Percentiles rank a stretch among this genome's conserved stretches.
phyloP scores from a whole-genome alignment of 2,329 filamentous ascomycete genomes.

The Ascochyta rabiei region DNA sequence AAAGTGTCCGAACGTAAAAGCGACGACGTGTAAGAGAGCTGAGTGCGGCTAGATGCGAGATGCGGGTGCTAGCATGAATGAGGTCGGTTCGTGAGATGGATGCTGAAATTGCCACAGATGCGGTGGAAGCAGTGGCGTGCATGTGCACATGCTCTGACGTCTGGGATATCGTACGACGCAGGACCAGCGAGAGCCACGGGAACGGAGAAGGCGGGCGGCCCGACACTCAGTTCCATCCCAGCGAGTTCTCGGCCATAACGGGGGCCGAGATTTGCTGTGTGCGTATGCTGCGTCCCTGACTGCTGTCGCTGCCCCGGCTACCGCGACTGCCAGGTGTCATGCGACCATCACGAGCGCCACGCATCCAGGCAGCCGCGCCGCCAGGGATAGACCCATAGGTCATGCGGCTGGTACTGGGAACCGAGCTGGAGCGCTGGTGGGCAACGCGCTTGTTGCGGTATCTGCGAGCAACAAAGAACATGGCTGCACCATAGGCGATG shows the following conservation, averaged over 20 bases:
- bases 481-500: constrained; percentile 87
- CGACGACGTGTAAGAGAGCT: constrained; percentile 21
- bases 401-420: constrained; percentile 70
- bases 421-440: constrained; percentile 78
- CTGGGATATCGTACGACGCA: constrained; percentile 32
- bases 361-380: constrained; percentile 58
- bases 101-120: constrained; percentile 16
- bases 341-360: constrained; percentile 49
- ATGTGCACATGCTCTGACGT: background rate
- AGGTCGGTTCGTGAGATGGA: constrained; percentile 16
- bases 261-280: constrained; percentile 84
- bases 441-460: constrained; percentile 85
- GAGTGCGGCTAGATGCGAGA: constrained; percentile 19
- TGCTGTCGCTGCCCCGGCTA: constrained; percentile 58
- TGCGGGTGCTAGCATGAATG: constrained; percentile 26
- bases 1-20: constrained; percentile 43
- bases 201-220: background rate
- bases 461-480: constrained; percentile 89
- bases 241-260: constrained; percentile 90
- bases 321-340: constrained; percentile 52
- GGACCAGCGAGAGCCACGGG: background rate
- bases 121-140: background rate
- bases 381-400: constrained; percentile 45
- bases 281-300: constrained; percentile 67
- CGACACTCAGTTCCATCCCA: constrained; percentile 82